These are phyloP conservation scores for Galium porrigens DNA, from an alignment of 305 asterid species.

Conservation along the genomic window DNA sequence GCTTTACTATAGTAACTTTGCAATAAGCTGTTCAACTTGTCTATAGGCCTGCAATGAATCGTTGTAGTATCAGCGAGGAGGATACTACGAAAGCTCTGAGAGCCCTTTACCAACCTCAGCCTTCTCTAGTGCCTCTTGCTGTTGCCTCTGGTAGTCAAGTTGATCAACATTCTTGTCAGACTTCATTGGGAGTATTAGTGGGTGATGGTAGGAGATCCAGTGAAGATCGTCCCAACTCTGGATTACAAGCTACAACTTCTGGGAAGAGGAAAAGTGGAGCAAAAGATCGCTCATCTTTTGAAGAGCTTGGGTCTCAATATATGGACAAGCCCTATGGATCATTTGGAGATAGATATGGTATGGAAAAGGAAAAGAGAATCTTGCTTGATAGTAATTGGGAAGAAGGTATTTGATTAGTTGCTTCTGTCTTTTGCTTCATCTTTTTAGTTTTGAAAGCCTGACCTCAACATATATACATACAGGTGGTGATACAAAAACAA, in stretches of 20 bases:
- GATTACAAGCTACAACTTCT: conserved; percentile 25
- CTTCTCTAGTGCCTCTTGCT: conserved; percentile 27
- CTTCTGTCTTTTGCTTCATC: conserved; percentile 12
- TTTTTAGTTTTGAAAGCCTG: conserved; percentile 14
- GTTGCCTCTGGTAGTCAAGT: conserved; percentile 37
- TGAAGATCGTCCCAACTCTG: conserved; percentile 34
- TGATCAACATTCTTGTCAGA: conserved; percentile 28
- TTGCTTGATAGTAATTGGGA: conserved; percentile 32
- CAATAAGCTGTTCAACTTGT: conserved; percentile 19
- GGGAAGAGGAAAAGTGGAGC: conserved; percentile 56
- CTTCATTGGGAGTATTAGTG: conserved; percentile 27
- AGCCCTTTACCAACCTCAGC: conserved; percentile 55
- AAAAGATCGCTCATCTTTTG: conserved; percentile 31
- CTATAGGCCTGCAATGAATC: conserved; percentile 82
- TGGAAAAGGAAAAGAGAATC: conserved; percentile 32
- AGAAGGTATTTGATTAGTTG: conserved; percentile 38
- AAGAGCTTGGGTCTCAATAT: conserved; percentile 38
- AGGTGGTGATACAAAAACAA: conserved; percentile 36
- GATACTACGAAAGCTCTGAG: conserved; percentile 65
- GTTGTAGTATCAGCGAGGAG: conserved; percentile 71
- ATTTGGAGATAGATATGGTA: conserved; percentile 27
- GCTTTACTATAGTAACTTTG: conserved; percentile 2
- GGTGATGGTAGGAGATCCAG: conserved; percentile 31
- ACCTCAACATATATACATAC: conserved; percentile 9
- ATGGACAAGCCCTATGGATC: conserved; percentile 27